Conservation (phyloP, 495 filamentous ascomycete species). For the Penicillium longicatenatum region DNA sequence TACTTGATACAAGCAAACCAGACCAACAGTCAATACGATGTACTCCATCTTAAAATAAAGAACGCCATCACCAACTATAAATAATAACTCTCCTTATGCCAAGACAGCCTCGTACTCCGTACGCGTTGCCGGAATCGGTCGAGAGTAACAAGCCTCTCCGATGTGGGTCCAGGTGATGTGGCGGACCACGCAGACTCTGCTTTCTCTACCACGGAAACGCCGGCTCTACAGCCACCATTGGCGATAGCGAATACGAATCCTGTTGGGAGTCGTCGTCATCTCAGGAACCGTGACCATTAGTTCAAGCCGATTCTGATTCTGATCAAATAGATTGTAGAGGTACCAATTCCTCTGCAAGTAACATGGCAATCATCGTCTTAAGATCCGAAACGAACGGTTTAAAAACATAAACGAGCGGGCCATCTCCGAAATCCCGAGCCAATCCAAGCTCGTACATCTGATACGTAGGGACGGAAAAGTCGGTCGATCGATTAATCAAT, state of each 20-base stretch:
- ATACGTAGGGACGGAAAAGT: slow-evolving; percentile 1
- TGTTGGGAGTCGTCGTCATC: not conserved
- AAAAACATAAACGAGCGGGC: not conserved
- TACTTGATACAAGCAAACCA: not conserved
- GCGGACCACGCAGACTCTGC: slow-evolving; percentile 5
- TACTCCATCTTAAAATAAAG: not conserved
- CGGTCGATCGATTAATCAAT: not conserved
- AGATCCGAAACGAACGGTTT: not conserved
- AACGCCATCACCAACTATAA: not conserved
- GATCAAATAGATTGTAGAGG: not conserved
- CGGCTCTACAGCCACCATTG: slow-evolving; percentile 4
- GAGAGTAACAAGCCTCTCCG: slow-evolving; percentile 1
- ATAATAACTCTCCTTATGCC: not conserved
- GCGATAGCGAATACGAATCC: slow-evolving; percentile 5
- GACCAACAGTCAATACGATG: not conserved
- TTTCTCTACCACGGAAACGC: slow-evolving; percentile 2
- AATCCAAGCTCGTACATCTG: slow-evolving; percentile 5
- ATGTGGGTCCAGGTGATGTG: not conserved
- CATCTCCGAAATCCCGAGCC: not conserved
- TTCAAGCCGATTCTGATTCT: not conserved
- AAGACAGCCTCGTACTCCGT: slow-evolving; percentile 1
- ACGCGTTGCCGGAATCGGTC: not conserved
- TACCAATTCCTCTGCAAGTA: not conserved
- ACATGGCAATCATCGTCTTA: not conserved
- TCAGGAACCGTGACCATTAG: not conserved